Conservation (phyloP, 129 eudicot species). For the Flaveria linearis region DNA sequence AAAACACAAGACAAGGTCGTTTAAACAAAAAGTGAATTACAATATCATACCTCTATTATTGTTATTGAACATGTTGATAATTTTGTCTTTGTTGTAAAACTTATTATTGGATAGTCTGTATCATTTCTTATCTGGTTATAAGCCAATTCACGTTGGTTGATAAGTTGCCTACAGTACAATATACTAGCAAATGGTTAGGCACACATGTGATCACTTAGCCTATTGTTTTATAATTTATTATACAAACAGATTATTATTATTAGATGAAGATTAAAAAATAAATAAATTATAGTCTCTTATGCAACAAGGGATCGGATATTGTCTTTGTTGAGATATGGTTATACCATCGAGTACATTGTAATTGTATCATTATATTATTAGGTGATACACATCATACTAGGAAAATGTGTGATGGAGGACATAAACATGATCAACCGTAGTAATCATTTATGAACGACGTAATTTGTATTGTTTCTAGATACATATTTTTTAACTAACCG, state of each 20-base stretch:
- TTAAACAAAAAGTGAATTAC: not conserved
- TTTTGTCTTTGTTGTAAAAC: slow-evolving; percentile 18
- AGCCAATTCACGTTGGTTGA: not conserved
- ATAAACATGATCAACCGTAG: too few relatives aligned
- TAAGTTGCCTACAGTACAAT: not conserved
- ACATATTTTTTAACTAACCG: too few relatives aligned
- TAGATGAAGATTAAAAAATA: too few relatives aligned
- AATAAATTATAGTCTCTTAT: too few relatives aligned
- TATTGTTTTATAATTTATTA: not conserved
- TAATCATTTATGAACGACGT: too few relatives aligned
- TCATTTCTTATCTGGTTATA: not conserved
- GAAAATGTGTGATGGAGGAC: too few relatives aligned
- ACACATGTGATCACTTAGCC: not conserved
- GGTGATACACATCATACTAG: too few relatives aligned
- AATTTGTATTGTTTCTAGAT: too few relatives aligned
- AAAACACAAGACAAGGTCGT: slow-evolving; percentile 4
- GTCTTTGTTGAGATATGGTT: not conserved
- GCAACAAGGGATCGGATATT: too few relatives aligned
- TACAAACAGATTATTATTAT: not conserved
- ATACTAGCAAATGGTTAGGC: not conserved
- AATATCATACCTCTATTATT: slow-evolving; percentile 8
- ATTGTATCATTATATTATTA: too few relatives aligned
- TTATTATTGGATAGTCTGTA: not conserved
- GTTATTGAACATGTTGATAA: not conserved
- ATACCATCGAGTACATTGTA: too few relatives aligned